Conservation (phyloP, 306 rosid species). For the Quercus parvula region DNA sequence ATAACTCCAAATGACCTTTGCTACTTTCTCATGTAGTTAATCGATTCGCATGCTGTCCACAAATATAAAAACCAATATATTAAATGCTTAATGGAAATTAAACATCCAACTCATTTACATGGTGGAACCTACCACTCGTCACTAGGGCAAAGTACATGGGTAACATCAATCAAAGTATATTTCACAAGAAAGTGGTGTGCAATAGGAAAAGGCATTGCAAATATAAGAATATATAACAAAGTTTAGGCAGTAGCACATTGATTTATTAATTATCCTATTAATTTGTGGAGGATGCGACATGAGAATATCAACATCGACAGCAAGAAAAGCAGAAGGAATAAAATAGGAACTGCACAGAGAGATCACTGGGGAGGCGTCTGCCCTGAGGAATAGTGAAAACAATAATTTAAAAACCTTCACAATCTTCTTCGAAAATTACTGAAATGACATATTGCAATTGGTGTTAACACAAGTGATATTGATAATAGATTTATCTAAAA, state of each 20-base stretch:
- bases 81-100: neutral
- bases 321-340: neutral
- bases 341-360: neutral
- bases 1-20: neutral
- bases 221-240: neutral
- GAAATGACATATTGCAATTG: no score
- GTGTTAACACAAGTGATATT: no score
- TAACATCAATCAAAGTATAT: neutral
- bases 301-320: neutral
- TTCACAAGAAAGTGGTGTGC: neutral
- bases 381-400: neutral
- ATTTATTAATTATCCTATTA: neutral
- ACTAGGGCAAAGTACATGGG: neutral
- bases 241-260: neutral
- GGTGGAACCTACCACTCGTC: slow-evolving; percentile 6
- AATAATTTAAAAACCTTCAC: neutral
- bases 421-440: no score
- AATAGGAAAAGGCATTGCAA: neutral
- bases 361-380: neutral
- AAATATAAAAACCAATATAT: neutral
- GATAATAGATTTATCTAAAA: no score
- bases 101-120: neutral
- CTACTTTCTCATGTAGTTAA: neutral
- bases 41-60: slow-evolving; percentile 1
- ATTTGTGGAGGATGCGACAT: neutral